Conservation (phyloP, 352 stramenopile species). For the Phytopythium aichiense region DNA sequence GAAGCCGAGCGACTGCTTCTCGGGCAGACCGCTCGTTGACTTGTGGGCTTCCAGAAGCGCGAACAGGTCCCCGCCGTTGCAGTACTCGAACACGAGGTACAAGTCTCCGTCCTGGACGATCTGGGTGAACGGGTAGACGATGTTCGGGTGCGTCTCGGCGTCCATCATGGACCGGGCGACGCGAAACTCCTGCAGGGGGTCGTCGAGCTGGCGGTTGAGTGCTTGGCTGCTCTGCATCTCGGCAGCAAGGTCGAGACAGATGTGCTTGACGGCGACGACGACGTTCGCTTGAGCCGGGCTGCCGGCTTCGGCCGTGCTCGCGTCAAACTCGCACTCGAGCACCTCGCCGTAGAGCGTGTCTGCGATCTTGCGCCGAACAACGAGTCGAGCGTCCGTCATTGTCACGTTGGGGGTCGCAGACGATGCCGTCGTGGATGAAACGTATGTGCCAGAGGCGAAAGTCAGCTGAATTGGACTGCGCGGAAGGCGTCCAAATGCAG, state of each 20-base stretch:
- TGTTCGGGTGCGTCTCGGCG: slow-evolving; percentile 13
- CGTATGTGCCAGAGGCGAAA: too few relatives aligned
- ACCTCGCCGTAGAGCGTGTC: slow-evolving; percentile 26
- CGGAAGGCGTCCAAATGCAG: too few relatives aligned
- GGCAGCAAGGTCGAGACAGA: slow-evolving; percentile 7
- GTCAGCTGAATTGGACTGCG: too few relatives aligned
- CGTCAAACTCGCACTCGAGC: slow-evolving; percentile 16
- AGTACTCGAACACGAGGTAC: slow-evolving; percentile 37
- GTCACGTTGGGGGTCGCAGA: too few relatives aligned
- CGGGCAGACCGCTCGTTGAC: slow-evolving; percentile 3
- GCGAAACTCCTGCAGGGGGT: slow-evolving; percentile 14
- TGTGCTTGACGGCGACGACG: slow-evolving; percentile 26
- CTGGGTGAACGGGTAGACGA: slow-evolving; percentile 13
- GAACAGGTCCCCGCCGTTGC: slow-evolving; percentile 29
- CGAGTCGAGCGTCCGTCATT: slow-evolving; percentile 16
- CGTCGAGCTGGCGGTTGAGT: slow-evolving; percentile 6
- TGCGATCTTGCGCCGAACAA: slow-evolving; percentile 17
- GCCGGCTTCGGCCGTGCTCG: not conserved
- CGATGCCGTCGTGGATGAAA: too few relatives aligned
- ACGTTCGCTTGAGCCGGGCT: not conserved
- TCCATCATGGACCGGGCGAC: slow-evolving; percentile 7
- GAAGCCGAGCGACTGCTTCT: slow-evolving; percentile 10
- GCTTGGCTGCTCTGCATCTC: not conserved
- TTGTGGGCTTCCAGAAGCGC: slow-evolving; percentile 1
- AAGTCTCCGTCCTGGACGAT: slow-evolving; percentile 15